Evolutionary conservation across 140 eudicot genomes (phyloP).

Genomic region (Ambrosia hybrid): DNA sequence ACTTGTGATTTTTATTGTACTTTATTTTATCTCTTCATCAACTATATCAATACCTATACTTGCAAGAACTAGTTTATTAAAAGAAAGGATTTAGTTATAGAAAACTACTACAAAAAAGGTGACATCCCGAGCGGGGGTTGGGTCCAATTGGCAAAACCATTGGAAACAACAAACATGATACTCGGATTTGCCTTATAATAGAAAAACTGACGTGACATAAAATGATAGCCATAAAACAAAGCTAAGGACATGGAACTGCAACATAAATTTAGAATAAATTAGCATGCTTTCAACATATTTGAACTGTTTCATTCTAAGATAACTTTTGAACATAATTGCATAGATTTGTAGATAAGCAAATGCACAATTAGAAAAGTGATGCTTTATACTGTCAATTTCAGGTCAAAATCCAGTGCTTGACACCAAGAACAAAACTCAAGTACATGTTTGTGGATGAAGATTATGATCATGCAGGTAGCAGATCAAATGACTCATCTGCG

Average conservation of each 20-base stretch:
- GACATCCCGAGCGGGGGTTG: no score
- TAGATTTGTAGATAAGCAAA: background rate
- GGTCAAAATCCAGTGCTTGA: slow-evolving; percentile 78
- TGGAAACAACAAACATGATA: no score
- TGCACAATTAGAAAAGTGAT: background rate
- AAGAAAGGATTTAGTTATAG: no score
- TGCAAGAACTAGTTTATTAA: no score
- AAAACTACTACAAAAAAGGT: no score
- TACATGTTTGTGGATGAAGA: slow-evolving; percentile 36
- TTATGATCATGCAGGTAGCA: slow-evolving; percentile 36
- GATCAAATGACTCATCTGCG: slow-evolving; percentile 48
- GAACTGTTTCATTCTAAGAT: background rate
- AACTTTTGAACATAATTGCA: background rate
- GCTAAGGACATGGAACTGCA: background rate
- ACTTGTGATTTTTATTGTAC: no score
- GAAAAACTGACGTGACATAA: no score
- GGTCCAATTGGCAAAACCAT: no score
- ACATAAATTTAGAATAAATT: background rate
- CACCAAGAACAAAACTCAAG: slow-evolving; percentile 67
- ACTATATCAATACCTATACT: no score
- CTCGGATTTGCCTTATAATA: no score
- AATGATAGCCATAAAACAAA: no score
- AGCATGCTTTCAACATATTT: background rate
- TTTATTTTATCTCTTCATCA: no score
- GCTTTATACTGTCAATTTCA: slow-evolving; percentile 30